Evolutionary conservation across 192 early-diverging fungal species (phyloP), one percentile per base, ranked within the genome.

Genomic region (Podila epigama): DNA sequence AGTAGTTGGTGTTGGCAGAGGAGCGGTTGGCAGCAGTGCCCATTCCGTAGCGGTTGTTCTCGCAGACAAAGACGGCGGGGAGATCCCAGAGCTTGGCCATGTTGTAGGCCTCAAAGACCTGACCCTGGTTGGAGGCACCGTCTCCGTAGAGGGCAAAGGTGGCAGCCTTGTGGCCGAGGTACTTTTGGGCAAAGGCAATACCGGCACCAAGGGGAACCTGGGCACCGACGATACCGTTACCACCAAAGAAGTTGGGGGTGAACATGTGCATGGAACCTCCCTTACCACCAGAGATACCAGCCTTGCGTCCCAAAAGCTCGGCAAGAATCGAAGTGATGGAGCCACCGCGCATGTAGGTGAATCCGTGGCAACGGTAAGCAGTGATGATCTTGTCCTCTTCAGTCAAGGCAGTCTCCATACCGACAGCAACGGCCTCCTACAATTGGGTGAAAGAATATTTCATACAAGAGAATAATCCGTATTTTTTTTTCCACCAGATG

Each of bases 181-280:
- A 99, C 89, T 97, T 94, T 81, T 99, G 97, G 56, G 94, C 89
- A 65, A 99, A 91, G 31, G 97, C 94, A 67, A 93, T 83, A 72
- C 92, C 93, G 1, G 93, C 89, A 62, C 92, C 92, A 70, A 95
- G 79, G 51, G 92, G 92, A 61, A 95, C 92, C 84, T 99, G 97
- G 48, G 97, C 97, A 60, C 97, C 96, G 67, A 99, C 96, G 78
- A 99, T 99, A 67, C 97, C 97, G 89, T 99, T 99, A 64, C 97
- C 97, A 67, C 97, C 97, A 85, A 92, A 99, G 80, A 99, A 99
- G 78, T 92, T 92, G 67, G 85, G 87, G 51, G 92, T 90, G 84
- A 97, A 99, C 94, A 99, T 95, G 89, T 99, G 97, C 97, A 99
- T 99, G 60, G 97, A 99, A n/a, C 97, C 97, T 69, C 96, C 97